Conservation (phyloP, 2,329 filamentous ascomycete species). For the Fusarium avenaceum region DNA sequence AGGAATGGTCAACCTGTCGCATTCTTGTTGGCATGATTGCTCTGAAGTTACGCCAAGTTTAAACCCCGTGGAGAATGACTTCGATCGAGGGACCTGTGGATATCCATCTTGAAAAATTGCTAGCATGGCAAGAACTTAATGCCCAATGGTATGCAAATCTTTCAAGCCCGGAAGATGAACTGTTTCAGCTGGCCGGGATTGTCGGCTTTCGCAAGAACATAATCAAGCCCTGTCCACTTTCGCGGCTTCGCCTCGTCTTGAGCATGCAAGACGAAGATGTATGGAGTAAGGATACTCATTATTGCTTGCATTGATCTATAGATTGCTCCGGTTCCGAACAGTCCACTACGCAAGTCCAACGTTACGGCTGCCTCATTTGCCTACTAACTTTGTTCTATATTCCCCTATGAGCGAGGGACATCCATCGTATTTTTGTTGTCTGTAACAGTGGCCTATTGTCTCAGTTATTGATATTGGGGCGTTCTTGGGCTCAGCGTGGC, state of each 20-base stretch:
- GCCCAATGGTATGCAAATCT: not conserved
- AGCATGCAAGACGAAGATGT: not conserved
- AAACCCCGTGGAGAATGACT: slow-evolving; percentile 16
- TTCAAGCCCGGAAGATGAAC: not conserved
- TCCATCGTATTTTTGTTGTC: too few species aligned
- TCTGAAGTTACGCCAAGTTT: not conserved
- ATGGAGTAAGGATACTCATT: too few species aligned
- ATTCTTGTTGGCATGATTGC: too few species aligned
- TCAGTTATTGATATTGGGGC: slow-evolving; percentile 3
- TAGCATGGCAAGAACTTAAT: not conserved
- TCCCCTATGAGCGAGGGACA: too few species aligned
- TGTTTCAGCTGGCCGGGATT: slow-evolving; percentile 1
- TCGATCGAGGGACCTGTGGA: slow-evolving; percentile 23
- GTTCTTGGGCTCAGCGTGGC: slow-evolving; percentile 11
- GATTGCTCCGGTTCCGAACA: slow-evolving; percentile 1
- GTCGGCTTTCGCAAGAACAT: not conserved
- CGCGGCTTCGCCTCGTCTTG: not conserved
- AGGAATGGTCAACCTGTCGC: too few species aligned
- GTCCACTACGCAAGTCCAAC: not conserved
- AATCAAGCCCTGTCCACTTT: too few species aligned
- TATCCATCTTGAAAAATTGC: not conserved
- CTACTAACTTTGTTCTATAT: too few species aligned
- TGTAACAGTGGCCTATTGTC: too few species aligned
- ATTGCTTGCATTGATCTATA: slow-evolving; percentile 15
- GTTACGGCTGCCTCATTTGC: too few species aligned